Evolutionary conservation across 2,329 filamentous ascomycete genomes (phyloP).

Genomic region (Drechslera avenae): DNA sequence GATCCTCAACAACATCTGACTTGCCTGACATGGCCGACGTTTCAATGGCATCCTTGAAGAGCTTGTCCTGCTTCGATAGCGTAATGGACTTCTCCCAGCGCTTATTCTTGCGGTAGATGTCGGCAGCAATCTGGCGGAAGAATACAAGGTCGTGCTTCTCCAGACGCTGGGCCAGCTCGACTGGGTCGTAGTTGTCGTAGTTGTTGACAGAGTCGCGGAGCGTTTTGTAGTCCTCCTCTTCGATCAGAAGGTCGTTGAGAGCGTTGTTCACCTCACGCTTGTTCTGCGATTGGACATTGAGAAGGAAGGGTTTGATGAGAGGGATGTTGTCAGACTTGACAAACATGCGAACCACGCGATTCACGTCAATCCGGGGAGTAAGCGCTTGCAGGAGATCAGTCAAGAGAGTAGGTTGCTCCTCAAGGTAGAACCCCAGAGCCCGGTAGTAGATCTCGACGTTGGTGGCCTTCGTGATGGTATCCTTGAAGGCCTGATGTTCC

Average conservation of each 20-base stretch:
- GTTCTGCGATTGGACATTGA: conserved; percentile 95
- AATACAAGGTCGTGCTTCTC: conserved; percentile 99
- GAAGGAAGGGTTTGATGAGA: conserved; percentile 96
- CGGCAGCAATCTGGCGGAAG: conserved; percentile 98
- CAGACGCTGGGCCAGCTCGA: conserved; percentile 86
- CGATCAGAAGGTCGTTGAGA: conserved; percentile 95
- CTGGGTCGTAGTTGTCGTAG: conserved; percentile 98
- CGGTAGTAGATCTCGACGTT: conserved; percentile 99
- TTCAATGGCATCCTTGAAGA: conserved; percentile 99
- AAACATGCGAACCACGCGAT: conserved; percentile 99
- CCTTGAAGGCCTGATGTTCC: conserved; percentile 99
- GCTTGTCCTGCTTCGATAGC: conserved; percentile 97
- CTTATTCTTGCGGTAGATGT: conserved; percentile 99
- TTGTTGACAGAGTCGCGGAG: conserved; percentile 96
- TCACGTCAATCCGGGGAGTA: conserved; percentile 94
- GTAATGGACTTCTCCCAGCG: conserved; percentile 99
- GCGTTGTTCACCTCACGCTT: conserved; percentile 98
- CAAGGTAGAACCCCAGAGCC: conserved; percentile 93
- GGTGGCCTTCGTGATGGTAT: conserved; percentile 95
- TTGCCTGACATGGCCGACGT: conserved; percentile 92
- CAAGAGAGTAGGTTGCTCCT: conserved; percentile 92
- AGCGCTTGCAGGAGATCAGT: conserved; percentile 94
- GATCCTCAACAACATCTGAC: conserved; percentile 89
- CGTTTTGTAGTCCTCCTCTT: conserved; percentile 99
- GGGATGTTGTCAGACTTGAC: conserved; percentile 98